Evolutionary conservation across 768 basidiomycete species (phyloP), one percentile per base, ranked within the genome.

Genomic region (Solioccasus polychromus): DNA sequence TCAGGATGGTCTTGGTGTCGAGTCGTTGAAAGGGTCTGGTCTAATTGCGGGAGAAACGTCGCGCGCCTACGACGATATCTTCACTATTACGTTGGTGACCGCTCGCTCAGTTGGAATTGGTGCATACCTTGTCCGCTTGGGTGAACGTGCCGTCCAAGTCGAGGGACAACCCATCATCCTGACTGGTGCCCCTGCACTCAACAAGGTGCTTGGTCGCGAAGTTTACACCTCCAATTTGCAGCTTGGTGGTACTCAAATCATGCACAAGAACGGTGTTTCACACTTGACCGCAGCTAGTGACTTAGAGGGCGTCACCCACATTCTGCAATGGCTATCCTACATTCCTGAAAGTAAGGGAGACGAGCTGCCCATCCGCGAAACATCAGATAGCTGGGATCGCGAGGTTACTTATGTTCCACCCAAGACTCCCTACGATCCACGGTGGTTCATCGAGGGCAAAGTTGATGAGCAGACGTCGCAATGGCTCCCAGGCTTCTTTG

Each of bases 181-280:
- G 50, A 99, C 96, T 12, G 96, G 96, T 56, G 95, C 95, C 22
- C 82, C 82, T 7, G 96, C 96, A 4, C 80, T 99, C 54, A 99
- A 98, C 79, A 98, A 99, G 71, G 96, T 99, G 5, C 83, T 99
- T 34, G 96, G 96, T 50, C 88, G 96, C 39, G 96, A 98, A 67
- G 96, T 99, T 36, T 98, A 99, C 67, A 97, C 96, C 8, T 96
- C 93, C 44, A 98, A 98, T 68, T 69, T 99, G 56, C 96, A 98
- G 67, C 88, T 99, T 48, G 96, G 96, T 52, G 96, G 96, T 44
- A 98, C 96, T n/a, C 96, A 99, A 62, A 98, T 99, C 75, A 98
- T 99, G 96, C 89, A 92, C 82, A 97, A 97, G 82, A 99, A 99
- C 62, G 96, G 96, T 69, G 90, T 98, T 44, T 96, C 95, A 5